These are phyloP conservation scores for Saccharomycopsis selenospora DNA, from an alignment of 805 yeast genomes.

Conservation along the genomic window DNA sequence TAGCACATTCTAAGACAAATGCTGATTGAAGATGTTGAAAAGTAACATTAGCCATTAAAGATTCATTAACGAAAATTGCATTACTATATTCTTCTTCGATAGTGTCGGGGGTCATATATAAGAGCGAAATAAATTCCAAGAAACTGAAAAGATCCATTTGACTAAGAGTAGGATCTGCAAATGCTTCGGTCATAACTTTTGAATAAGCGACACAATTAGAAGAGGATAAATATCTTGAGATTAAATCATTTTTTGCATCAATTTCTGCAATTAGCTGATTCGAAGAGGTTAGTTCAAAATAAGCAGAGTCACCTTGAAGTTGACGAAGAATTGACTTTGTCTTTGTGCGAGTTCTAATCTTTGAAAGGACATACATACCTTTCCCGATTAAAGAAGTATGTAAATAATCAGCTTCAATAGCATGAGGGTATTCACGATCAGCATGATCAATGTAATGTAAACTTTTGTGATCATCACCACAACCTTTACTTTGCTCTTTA, in stretches of 20 bases:
- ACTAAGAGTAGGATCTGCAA: slow-evolving; percentile 6
- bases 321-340: slow-evolving; percentile 14
- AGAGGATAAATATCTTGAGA: slow-evolving; percentile 13
- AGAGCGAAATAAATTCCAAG: slow-evolving; percentile 14
- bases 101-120: slow-evolving; percentile 6
- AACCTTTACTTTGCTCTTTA: slow-evolving; percentile 12
- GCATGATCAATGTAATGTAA: slow-evolving; percentile 18
- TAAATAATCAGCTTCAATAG: slow-evolving; percentile 16
- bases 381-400: slow-evolving; percentile 7
- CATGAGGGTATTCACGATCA: slow-evolving; percentile 20
- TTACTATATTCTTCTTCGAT: slow-evolving; percentile 14
- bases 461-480: slow-evolving; percentile 16
- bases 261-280: slow-evolving; percentile 19
- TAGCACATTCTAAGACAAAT: slow-evolving; percentile 14
- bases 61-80: not conserved
- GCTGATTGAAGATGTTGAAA: slow-evolving; percentile 15
- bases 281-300: slow-evolving; percentile 14
- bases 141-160: slow-evolving; percentile 14
- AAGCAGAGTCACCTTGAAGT: slow-evolving; percentile 13
- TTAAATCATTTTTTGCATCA: slow-evolving; percentile 16
- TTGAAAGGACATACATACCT: slow-evolving; percentile 11
- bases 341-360: slow-evolving; percentile 14
- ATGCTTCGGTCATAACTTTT: slow-evolving; percentile 15
- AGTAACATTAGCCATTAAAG: not conserved
- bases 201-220: slow-evolving; percentile 15